These are phyloP conservation scores for Hypoxylon sp. DNA, from an alignment of 2,329 filamentous ascomycete species.

Conservation along the genomic window DNA sequence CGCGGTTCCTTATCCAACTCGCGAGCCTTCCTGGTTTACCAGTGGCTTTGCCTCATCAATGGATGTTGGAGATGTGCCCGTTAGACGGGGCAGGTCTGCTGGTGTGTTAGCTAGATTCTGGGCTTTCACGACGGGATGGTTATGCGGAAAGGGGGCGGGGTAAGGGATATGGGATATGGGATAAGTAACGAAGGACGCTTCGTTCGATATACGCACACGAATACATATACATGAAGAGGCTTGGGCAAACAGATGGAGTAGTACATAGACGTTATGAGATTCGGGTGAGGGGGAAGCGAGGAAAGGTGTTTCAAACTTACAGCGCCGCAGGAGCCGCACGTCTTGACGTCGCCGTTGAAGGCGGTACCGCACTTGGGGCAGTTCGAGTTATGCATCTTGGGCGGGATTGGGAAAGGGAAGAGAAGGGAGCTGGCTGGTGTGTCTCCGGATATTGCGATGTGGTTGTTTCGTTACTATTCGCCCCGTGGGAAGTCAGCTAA, in stretches of 20 bases:
- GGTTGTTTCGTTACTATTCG: slow-evolving; percentile 1
- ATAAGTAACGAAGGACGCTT: neutral
- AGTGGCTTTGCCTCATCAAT: too few relatives aligned
- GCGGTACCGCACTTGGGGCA: slow-evolving; percentile 70
- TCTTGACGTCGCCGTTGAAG: slow-evolving; percentile 62
- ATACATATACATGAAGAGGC: neutral
- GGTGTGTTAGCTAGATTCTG: slow-evolving; percentile 5
- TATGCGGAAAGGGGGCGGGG: too few relatives aligned
- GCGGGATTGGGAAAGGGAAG: slow-evolving; percentile 13
- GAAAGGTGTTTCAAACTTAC: too few relatives aligned
- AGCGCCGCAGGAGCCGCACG: slow-evolving; percentile 68
- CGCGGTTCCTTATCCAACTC: slow-evolving; percentile 18
- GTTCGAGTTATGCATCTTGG: slow-evolving; percentile 57
- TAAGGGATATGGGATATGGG: too few relatives aligned
- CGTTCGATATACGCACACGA: neutral
- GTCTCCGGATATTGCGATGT: neutral
- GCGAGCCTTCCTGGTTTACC: neutral
- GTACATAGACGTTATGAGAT: too few relatives aligned
- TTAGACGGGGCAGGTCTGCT: slow-evolving; percentile 42
- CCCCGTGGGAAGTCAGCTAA: slow-evolving; percentile 15
- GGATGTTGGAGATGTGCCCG: too few relatives aligned
- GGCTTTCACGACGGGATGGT: too few relatives aligned
- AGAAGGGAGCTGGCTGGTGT: neutral
- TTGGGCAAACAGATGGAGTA: too few relatives aligned
- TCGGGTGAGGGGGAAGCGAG: too few relatives aligned